Conservation (phyloP, 1,139 yeast species). For the Komagataea norvegica region DNA sequence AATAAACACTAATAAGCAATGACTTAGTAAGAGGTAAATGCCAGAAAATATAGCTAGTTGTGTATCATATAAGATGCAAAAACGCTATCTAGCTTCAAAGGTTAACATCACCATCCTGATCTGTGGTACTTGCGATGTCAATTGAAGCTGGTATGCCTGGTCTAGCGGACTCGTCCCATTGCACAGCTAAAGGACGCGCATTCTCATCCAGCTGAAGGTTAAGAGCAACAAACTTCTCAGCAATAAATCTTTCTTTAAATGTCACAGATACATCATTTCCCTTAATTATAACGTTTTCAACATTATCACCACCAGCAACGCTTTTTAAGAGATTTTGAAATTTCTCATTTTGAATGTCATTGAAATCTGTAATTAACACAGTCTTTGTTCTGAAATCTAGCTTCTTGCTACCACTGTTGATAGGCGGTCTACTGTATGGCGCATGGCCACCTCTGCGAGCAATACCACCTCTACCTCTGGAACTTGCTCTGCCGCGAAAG, state of each 20-base stretch:
- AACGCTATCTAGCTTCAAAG: neutral
- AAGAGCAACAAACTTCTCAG: slow-evolving; percentile 35
- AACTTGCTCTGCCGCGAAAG: slow-evolving; percentile 23
- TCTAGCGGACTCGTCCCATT: slow-evolving; percentile 30
- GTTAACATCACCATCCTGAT: slow-evolving; percentile 22
- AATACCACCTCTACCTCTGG: slow-evolving; percentile 23
- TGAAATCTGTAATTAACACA: slow-evolving; percentile 15
- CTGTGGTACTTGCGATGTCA: slow-evolving; percentile 18
- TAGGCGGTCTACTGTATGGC: slow-evolving; percentile 19
- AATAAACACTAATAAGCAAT: too few species aligned
- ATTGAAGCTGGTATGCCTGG: slow-evolving; percentile 13
- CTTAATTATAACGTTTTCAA: slow-evolving; percentile 13
- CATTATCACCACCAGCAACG: slow-evolving; percentile 20
- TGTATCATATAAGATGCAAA: neutral
- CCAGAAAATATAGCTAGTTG: too few species aligned
- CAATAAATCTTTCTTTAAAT: slow-evolving; percentile 37
- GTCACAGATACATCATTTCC: slow-evolving; percentile 29
- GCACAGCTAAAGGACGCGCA: slow-evolving; percentile 28
- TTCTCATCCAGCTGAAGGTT: slow-evolving; percentile 26
- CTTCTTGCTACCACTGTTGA: slow-evolving; percentile 11
- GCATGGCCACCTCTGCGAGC: slow-evolving; percentile 10
- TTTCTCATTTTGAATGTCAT: slow-evolving; percentile 20
- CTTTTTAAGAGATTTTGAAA: slow-evolving; percentile 17
- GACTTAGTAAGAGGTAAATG: too few species aligned
- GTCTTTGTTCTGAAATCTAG: slow-evolving; percentile 24